Base-by-base conservation (phyloP, 768 basidiomycete species). In the Lentinula raphanica region DNA sequence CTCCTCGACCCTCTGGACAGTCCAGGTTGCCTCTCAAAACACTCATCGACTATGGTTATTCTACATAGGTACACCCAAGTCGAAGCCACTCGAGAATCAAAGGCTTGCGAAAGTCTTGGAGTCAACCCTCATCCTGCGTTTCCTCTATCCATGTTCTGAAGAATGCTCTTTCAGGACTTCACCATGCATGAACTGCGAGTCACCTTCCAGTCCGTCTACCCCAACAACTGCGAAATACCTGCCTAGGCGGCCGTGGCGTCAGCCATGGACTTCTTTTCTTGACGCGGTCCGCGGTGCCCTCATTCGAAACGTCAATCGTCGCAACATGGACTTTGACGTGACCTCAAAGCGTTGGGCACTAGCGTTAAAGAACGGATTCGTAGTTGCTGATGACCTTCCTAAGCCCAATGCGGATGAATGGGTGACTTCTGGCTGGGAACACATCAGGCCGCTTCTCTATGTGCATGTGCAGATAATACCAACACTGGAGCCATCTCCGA, bases 381-480 rank as follows among this genome's bases (percentile, higher is more conserved):
- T 91, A n/a, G 75, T 90, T 9, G 73, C 76, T 51, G 73, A 79
- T 28, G 64, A 13, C 8, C 13, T n/a, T 9, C 11, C 68, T 3
- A 68, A 73, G 42, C 60, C 72, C 12, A 69, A 74, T 25, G 38
- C 51, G 2, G 79, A 77, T 25, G 83, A 85, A 65, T 89, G 88
- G 88, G 51, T 53, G 12, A 79, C 79, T 23, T 66, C 73, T n/a
- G 79, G 80, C 15, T 88, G 87, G 87, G 78, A 87, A 36, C 77
- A 80, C 50, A 55, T n/a, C 60, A 85, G 87, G 55, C 79, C 87
- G 15, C 72, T 88, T 32, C 71, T 86, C 3, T 81, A 81, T 61
- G 86, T 83, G 55, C 79, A 83, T 39, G 69, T 90, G 17, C 79
- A 87, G 65, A 65, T 87, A 8, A 78, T 82, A 54, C 71, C 83